Base-by-base conservation (phyloP, 2,329 filamentous ascomycete species). In the Epichloe coenophiala region DNA sequence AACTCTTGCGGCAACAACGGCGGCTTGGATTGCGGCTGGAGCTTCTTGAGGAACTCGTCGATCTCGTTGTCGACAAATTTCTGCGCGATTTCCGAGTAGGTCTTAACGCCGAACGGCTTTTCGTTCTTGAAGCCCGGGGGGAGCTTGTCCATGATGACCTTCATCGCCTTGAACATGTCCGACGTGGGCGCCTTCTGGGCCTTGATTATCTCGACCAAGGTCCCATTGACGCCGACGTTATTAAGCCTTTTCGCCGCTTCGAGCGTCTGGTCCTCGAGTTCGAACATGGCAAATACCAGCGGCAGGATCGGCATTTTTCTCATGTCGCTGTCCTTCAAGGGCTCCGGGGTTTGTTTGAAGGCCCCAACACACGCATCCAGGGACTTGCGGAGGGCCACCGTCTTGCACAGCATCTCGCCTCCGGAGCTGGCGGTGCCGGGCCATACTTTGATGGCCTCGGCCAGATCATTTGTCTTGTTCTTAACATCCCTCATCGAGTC, bases 401-500 rank as follows among this genome's bases (percentile, higher is more conserved):
- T 42, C 11, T 13, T 42, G 39, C 39, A 42, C 39, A 42, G 17
- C 39, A 42, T 3, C 2, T 42, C 2, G n/a, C 39, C 39, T 21
- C 17, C 39, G n/a, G 39, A 23, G 17, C 13, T 42, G n/a, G 17
- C 4, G 9, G 5, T 11, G n/a, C 39, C 39, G n/a, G 39, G 11
- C 39, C 39, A 41, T 1, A 11, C 1, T 19, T 3, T 17, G 39
- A 42, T 5, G 9, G 39, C 39, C 3, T 13, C 0, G 39, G 0
- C 2, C 19, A 42, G 11, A 0, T 42, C 8, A 0, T 42, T 42
- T 23, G 17, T 1, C 17, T 0, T 42, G 0, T 3, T 5, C 17
- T 0, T 42, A 3, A 42, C 6, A 12, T 42, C 0, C 3, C 0
- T 1, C 2, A 42, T 11, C 11, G 39, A 17, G 39, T 1, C 1